Percentiles rank a stretch among this genome's conserved stretches.
Evolutionary conservation across 1,284 basidiomycete species (phyloP).

Genomic region (Tremellales sp.): DNA sequence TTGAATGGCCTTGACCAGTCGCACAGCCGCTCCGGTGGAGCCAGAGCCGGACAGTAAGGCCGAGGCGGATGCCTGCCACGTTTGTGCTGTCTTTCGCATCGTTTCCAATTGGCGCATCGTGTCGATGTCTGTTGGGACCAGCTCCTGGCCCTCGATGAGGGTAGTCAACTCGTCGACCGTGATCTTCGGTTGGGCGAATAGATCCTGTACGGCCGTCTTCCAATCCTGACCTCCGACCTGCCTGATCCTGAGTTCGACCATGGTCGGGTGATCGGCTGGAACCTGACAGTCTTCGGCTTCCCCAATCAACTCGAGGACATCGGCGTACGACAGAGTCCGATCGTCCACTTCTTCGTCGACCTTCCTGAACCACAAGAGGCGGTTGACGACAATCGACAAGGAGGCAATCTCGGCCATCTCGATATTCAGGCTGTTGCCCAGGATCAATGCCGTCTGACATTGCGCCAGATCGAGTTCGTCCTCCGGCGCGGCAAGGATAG

Average conservation of each 20-base stretch:
- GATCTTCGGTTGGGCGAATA: slow-evolving; percentile 23
- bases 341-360: slow-evolving; percentile 45
- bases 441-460: slow-evolving; percentile 32
- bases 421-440: slow-evolving; percentile 42
- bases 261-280: slow-evolving; percentile 22
- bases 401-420: slow-evolving; percentile 38
- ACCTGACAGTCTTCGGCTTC: slow-evolving; percentile 34
- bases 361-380: slow-evolving; percentile 40
- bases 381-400: slow-evolving; percentile 35
- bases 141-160: slow-evolving; percentile 27
- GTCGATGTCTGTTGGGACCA: slow-evolving; percentile 28
- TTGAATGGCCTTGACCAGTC: slow-evolving; percentile 32
- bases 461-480: slow-evolving; percentile 32
- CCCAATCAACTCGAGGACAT: slow-evolving; percentile 34
- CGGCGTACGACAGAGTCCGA: slow-evolving; percentile 33
- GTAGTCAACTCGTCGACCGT: slow-evolving; percentile 18
- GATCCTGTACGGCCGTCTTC: slow-evolving; percentile 18
- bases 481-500: slow-evolving; percentile 28
- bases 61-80: slow-evolving; percentile 32
- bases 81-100: slow-evolving; percentile 30
- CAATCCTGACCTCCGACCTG: slow-evolving; percentile 25
- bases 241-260: slow-evolving; percentile 29
- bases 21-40: slow-evolving; percentile 19
- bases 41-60: slow-evolving; percentile 18
- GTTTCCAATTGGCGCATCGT: slow-evolving; percentile 33